Evolutionary conservation across 2,329 filamentous ascomycete genomes (phyloP).

Genomic region (Pseudopyricularia javanii): DNA sequence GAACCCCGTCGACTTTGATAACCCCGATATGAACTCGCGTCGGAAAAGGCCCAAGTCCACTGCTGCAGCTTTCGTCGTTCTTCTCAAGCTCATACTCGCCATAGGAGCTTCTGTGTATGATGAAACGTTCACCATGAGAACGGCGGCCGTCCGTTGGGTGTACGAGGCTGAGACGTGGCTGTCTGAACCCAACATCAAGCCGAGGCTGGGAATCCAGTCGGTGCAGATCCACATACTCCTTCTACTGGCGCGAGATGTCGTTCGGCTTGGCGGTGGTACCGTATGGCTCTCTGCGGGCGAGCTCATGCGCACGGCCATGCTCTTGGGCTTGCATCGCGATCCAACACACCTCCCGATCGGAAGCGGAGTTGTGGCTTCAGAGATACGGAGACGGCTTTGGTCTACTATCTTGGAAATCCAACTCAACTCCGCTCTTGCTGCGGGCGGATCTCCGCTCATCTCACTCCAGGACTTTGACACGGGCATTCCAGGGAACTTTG

Average conservation of each 20-base stretch:
- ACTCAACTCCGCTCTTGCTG: neutral
- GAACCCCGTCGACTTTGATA: slow-evolving; percentile 19
- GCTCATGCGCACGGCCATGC: neutral
- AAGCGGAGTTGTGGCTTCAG: neutral
- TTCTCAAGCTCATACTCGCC: neutral
- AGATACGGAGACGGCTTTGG: neutral
- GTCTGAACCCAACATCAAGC: neutral
- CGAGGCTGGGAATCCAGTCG: neutral
- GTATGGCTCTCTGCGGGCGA: neutral
- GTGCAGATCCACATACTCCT: neutral
- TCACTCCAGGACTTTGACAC: neutral
- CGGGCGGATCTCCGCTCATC: neutral
- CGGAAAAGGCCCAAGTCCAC: neutral
- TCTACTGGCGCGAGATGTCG: neutral
- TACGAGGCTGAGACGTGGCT: neutral
- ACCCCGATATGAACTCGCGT: slow-evolving; percentile 18
- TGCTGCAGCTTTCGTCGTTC: slow-evolving; percentile 3
- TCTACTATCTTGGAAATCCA: neutral
- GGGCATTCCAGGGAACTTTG: neutral
- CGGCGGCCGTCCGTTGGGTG: neutral
- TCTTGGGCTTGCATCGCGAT: neutral
- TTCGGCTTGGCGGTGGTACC: neutral
- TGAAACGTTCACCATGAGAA: neutral
- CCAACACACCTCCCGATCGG: neutral
- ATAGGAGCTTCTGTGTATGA: neutral